Evolutionary conservation across 1,284 basidiomycete species (phyloP).

Genomic region (Apiotrichum laibachii): DNA sequence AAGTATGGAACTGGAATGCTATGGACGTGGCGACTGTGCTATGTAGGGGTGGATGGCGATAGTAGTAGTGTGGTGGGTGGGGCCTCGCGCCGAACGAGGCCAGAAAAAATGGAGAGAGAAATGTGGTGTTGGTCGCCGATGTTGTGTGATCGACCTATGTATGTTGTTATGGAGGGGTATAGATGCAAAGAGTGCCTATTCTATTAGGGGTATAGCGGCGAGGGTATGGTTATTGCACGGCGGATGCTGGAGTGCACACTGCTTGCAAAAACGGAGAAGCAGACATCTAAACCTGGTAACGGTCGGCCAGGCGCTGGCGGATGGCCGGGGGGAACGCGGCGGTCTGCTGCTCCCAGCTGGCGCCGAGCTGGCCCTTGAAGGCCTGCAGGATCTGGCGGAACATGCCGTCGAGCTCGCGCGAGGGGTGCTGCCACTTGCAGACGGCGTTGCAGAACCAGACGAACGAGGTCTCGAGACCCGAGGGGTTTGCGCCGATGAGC

Average conservation of each 20-base stretch:
- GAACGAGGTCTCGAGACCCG: slow-evolving; percentile 81
- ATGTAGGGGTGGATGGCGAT: slow-evolving; percentile 1
- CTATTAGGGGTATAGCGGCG: slow-evolving; percentile 25
- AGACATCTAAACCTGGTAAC: slow-evolving; percentile 43
- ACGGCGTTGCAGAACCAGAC: slow-evolving; percentile 97
- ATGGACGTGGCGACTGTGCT: slow-evolving; percentile 17
- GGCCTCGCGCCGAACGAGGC: slow-evolving; percentile 25
- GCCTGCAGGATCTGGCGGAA: slow-evolving; percentile 61
- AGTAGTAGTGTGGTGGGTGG: background rate
- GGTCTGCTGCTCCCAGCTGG: slow-evolving; percentile 41
- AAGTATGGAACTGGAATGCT: slow-evolving; percentile 16
- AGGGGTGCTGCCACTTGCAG: slow-evolving; percentile 86
- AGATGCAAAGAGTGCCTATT: slow-evolving; percentile 25
- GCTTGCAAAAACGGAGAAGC: background rate
- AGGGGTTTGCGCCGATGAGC: slow-evolving; percentile 89
- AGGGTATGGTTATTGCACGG: slow-evolving; percentile 7
- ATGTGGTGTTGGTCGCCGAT: background rate
- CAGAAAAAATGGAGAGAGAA: slow-evolving; percentile 1
- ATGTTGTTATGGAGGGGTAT: slow-evolving; percentile 25
- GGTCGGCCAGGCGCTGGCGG: slow-evolving; percentile 44
- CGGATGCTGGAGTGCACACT: background rate
- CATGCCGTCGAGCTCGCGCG: slow-evolving; percentile 81
- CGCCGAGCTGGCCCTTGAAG: slow-evolving; percentile 47
- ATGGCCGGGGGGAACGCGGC: slow-evolving; percentile 46
- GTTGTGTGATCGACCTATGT: slow-evolving; percentile 21